Base-by-base conservation (phyloP, 768 basidiomycete species). In the Xerocomus brunneocitrinus region DNA sequence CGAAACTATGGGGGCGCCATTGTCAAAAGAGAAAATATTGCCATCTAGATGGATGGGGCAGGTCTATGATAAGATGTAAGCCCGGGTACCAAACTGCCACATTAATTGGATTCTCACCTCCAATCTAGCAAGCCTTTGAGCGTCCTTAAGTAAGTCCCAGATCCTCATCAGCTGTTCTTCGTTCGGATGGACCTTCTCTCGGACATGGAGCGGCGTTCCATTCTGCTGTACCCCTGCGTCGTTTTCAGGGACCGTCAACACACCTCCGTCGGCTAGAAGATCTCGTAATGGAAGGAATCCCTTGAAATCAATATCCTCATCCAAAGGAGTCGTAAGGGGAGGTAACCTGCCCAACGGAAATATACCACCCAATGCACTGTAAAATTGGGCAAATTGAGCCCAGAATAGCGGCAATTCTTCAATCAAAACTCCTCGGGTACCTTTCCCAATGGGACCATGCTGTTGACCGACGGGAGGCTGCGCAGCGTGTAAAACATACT, bases 101-200 rank as follows among this genome's bases (percentile, higher is more conserved):
- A 38, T 30, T 22, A 49, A 55, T 53, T 30, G 6, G 61, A 36
- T 69, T 41, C 75, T 53, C 56, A 89, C 89, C 75, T 84, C 78
- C 51, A 79, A 70, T 52, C 77, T 74, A 25, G 79, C 78, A 24
- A 95, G 66, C 5, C 73, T 67, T 57, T 72, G 76, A 1, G 86
- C 87, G 63, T 97, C 92, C 13, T 77, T 71, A 44, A 94, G 74
- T 39, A 97, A 73, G 70, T 97, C 95, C 43, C 82, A 78, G 53
- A 99, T 89, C 58, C 97, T 79, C 91, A 98, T 95, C 40, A 99
- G 72, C 61, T 95, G 90, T 74, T 95, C 93, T 54, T 90, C 94
- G 61, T 99, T 98, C 8, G 97, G 97, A 72, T 98, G 87, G 1
- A 81, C 80, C 34, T 76, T 77, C 56, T 79, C 69, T 47, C 61